Percentiles rank a stretch among this genome's conserved stretches.
Evolutionary conservation across 75 land plant species (phyloP).

Genomic region (Sequoia sempervirens): DNA sequence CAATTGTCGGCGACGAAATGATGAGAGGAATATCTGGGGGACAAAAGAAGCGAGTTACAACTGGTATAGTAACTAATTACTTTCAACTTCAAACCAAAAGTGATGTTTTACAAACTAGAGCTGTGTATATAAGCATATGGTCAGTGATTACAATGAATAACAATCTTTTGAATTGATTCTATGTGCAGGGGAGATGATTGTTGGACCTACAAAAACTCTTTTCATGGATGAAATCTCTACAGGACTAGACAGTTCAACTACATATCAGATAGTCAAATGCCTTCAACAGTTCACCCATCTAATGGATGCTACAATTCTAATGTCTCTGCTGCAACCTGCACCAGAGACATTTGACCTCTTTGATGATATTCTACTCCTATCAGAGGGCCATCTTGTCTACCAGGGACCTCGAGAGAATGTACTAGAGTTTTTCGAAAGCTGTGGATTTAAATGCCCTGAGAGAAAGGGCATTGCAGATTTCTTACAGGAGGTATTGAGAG

Average conservation of each 20-base stretch:
- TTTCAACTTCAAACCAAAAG: not conserved
- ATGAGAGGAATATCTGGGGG: constrained; percentile 43
- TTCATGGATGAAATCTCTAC: constrained; percentile 92
- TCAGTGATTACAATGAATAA: not conserved
- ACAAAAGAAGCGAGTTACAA: constrained; percentile 40
- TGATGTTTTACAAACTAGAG: not conserved
- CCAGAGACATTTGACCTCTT: constrained; percentile 91
- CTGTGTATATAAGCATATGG: not conserved
- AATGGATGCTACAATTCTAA: constrained; percentile 61
- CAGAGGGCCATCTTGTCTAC: constrained; percentile 76
- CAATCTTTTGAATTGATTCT: not conserved
- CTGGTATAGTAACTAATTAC: constrained; percentile 14
- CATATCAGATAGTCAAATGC: constrained; percentile 84
- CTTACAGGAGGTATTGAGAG: constrained; percentile 63
- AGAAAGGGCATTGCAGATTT: constrained; percentile 82
- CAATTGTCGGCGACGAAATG: constrained; percentile 36
- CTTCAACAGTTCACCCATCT: constrained; percentile 68
- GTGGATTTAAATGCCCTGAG: constrained; percentile 71
- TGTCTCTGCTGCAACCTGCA: constrained; percentile 88
- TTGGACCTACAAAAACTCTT: constrained; percentile 72
- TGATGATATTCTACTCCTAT: constrained; percentile 69
- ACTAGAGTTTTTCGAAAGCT: constrained; percentile 64
- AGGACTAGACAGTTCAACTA: constrained; percentile 82
- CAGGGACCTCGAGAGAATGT: constrained; percentile 72
- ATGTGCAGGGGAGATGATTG: constrained; percentile 76